Evolutionary conservation across 2,329 filamentous ascomycete genomes (phyloP), one percentile per base, ranked within the genome.

Genomic region (Aspergillus puulaauensis): DNA sequence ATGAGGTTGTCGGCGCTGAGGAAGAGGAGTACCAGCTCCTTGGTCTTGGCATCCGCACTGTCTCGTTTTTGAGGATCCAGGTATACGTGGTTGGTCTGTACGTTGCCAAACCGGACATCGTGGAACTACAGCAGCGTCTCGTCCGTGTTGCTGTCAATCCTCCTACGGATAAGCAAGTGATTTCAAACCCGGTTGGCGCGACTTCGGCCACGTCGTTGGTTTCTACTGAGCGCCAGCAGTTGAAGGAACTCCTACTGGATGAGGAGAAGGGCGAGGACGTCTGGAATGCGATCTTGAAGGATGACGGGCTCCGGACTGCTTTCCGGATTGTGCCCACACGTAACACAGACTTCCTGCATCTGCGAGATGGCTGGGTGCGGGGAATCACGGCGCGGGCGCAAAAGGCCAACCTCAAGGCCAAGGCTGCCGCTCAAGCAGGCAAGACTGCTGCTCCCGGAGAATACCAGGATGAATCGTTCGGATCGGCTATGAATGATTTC

Each of bases 61-160:
- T 99, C 33, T 96, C 90, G 23, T 96, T 98, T 74, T 78, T 98
- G 45, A 80, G 85, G 49, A 91, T 99, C 45, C 88, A 96, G 73
- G 95, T 99, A 53, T 99, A 99, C 77, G 90, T 98, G 17, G 90
- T 96, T 0, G 95, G 93, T 15, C 86, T 96, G 67, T 99, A 99
- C 77, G 83, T 98, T 24, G 90, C 92, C 24, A 93, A 89, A 0
- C 80, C 87, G 39, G 92, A 96, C 69, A 86, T 99, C 58, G 86
- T 88, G 4, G 81, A 83, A n/a, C 81, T 99, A 41, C 93, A 98
- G 75, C 82, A 84, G 64, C 84, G 86, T 45, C 82, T 98, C 31
- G 84, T 96, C 60, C 87, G 87, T 70, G 86, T 86, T 61, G 85
- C 96, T 66, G 70, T 77, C 17, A 70, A 74, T 33, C 73, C 76